Base-by-base conservation (phyloP, 768 basidiomycete species). In the Asterophora lycoperdoides region DNA sequence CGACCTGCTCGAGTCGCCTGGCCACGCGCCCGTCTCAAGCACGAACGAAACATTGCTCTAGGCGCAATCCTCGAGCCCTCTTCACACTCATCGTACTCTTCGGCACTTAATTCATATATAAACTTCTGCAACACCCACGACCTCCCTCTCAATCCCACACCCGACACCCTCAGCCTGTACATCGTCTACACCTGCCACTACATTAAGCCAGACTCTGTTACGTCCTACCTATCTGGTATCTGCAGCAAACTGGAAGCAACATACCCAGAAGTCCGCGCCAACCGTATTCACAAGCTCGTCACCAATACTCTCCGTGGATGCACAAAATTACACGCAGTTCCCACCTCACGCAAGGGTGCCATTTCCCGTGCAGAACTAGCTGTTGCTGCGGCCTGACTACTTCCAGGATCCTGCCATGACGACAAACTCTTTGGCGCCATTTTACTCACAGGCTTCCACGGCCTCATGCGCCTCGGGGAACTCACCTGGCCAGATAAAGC, bases 191-290 rank as follows among this genome's bases (percentile, higher is more conserved):
- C 68, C 63, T 66, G 48, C 4, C 55, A 58, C 26, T 64, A 69
- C 47, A 72, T 75, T 40, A 56, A 66, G 32, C 70, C 72, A 0
- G 30, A 48, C 9, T 70, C 69, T 0, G 66, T 73, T 13, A 43
- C 42, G 32, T 44, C 62, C 1, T 74, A 74, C 54, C 58, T 76
- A 1, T 67, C 69, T 0, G 70, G 72, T 9, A 69, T 73, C 13
- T 63, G 63, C n/a, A n/a, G n/a, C n/a, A n/a, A n/a, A n/a, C n/a
- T n/a, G n/a, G n/a, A n/a, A n/a, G n/a, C n/a, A n/a, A 47, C 61
- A 61, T 26, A 57, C 63, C 38, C 62, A 73, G 8, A 54, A 1
- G 59, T 68, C 1, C 59, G 62, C 0, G 15, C 9, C 0, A 29
- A 41, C 13, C 58, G 63, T 2, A 30, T 49, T 4, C 46, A 50